Conservation (phyloP, 2,329 filamentous ascomycete species). For the Ophiostoma australiae region DNA sequence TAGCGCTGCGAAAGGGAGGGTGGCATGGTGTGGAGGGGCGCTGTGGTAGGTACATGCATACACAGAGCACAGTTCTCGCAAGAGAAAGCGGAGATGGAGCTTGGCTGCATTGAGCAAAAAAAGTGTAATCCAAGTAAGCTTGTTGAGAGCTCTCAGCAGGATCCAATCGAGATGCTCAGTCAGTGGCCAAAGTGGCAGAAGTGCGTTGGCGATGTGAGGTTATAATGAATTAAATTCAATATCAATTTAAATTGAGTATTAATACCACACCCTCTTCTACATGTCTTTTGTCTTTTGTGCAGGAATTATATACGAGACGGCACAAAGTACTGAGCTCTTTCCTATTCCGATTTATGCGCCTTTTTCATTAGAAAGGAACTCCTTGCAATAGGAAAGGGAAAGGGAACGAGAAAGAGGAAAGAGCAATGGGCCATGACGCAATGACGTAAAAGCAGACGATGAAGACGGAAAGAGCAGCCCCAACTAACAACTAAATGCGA, state of each 20-base stretch:
- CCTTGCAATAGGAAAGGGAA: background rate
- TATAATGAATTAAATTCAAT: background rate
- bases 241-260: background rate
- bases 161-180: background rate
- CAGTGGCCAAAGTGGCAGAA: background rate
- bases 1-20: slow-evolving; percentile 17
- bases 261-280: background rate
- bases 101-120: background rate
- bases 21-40: slow-evolving; percentile 10
- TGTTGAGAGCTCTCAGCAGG: background rate
- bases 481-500: background rate
- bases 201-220: background rate
- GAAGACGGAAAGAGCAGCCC: background rate
- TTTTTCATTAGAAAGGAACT: background rate
- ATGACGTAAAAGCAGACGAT: background rate
- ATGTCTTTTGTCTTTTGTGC: too few relatives aligned
- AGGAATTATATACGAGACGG: background rate
- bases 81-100: slow-evolving; percentile 4
- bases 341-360: background rate
- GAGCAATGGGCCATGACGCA: background rate
- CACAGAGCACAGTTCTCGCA: too few relatives aligned
- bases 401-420: background rate
- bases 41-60: background rate
- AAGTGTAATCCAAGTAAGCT: slow-evolving; percentile 14
- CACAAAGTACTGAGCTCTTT: background rate